Base-by-base conservation (phyloP, 2,329 filamentous ascomycete species). In the Neonectria faginata region DNA sequence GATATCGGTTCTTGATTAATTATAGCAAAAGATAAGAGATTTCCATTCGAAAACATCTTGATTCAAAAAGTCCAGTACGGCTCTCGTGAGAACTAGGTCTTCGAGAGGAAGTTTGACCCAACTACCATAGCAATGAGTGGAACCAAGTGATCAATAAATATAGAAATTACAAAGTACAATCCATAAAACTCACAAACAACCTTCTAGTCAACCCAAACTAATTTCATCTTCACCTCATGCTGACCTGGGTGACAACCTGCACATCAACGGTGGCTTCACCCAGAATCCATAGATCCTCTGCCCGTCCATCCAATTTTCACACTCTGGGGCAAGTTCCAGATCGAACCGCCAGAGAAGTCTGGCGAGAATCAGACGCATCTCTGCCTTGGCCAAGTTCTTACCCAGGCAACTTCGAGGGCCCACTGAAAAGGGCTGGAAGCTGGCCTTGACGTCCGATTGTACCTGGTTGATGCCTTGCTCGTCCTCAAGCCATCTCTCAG, bases 241-340 rank as follows among this genome's bases (percentile, higher is more conserved):
- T 47, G 6, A 25, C 20, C 62, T 61, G 3, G 31, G 48, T 3
- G 29, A 29, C 18, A 68, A 14, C n/a, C 31, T 60, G 22, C 67
- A 67, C 31, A 57, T 29, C 42, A 70, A 36, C 12, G 67, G 50
- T 12, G 67, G 63, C 53, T 67, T 71, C 31, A 65, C 67, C 69
- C 69, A 71, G 22, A 71, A 70, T n/a, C 66, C 69, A 25, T 67
- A 71, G 4, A 71, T 65, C 42, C 42, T 66, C 42, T 70, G 69
- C 7, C 62, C 64, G 8, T 64, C 33, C 25, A 68, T 64, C 69
- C 68, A 70, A 14, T 36, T 14, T n/a, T 57, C 18, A 7, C 53
- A 45, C 20, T 66, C 64, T 9, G 47, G 36, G 22, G 60, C 25
- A 16, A 70, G 44, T 20, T 69, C 66, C 36, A 71, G 14, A 10